Conservation (phyloP, 2,329 filamentous ascomycete species). For the Epichloe brachyelytri region DNA sequence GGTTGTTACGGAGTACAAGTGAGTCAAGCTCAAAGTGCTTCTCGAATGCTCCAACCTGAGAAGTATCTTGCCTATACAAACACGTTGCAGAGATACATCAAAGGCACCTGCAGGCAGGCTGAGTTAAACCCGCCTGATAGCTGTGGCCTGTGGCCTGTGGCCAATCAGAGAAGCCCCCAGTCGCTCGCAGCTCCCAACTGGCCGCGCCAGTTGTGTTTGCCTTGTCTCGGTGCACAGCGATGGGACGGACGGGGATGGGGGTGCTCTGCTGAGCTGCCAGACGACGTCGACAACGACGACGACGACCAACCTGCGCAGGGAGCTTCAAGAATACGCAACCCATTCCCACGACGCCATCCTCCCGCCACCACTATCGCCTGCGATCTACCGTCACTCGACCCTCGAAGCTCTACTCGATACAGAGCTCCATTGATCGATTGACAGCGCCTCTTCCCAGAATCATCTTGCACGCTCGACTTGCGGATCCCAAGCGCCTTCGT, state of each 20-base stretch:
- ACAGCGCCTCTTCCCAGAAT: not conserved
- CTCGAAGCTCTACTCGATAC: not conserved
- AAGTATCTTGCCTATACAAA: not conserved
- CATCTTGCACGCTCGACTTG: not conserved
- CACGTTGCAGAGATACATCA: not conserved
- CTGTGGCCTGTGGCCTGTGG: constrained; percentile 8
- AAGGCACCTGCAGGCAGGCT: not conserved
- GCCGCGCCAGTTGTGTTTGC: constrained; percentile 16
- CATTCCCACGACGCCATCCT: constrained; percentile 1
- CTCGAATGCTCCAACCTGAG: constrained; percentile 5
- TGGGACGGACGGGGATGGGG: not conserved
- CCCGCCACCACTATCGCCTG: not conserved
- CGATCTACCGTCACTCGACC: not conserved
- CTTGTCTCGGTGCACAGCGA: constrained; percentile 3
- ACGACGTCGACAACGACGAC: constrained; percentile 1
- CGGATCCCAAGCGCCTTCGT: not conserved
- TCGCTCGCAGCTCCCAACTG: not conserved
- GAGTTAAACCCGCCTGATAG: constrained; percentile 3
- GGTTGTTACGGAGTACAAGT: not conserved
- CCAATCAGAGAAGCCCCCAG: constrained; percentile 5
- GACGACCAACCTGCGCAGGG: not conserved
- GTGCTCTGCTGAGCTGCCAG: not conserved
- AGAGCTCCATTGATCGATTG: not conserved
- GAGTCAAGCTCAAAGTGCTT: not conserved
- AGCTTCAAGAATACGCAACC: not conserved